A percentile compares a stretch with the other conserved stretches of the same genome.
Conservation (phyloP, 306 rosid genomes). For the Casuarina equisetifolia region DNA sequence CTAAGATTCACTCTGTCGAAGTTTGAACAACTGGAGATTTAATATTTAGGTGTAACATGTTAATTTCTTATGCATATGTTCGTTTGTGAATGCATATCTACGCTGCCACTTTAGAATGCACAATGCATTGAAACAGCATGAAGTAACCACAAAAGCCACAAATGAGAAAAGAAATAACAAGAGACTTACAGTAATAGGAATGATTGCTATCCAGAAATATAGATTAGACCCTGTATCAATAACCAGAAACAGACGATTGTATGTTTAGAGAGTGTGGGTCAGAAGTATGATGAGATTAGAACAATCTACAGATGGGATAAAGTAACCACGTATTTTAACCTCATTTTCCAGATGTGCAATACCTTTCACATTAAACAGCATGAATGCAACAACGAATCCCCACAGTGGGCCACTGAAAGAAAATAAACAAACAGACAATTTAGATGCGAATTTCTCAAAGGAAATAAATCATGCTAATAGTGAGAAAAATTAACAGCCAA, state of each 20-base stretch:
- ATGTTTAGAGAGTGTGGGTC: conserved; percentile 29
- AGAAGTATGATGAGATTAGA: conserved; percentile 13
- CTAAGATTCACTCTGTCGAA: background rate
- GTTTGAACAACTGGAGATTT: background rate
- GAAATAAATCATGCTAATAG: conserved; percentile 22
- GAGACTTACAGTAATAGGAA: conserved; percentile 75
- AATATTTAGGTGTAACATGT: background rate
- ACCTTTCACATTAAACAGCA: conserved; percentile 95
- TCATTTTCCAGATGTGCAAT: conserved; percentile 23
- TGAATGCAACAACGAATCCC: conserved; percentile 96
- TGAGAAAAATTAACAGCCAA: background rate
- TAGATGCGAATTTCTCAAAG: conserved; percentile 26
- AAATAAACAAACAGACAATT: conserved; percentile 32
- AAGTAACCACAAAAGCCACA: background rate
- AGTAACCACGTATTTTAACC: conserved; percentile 4
- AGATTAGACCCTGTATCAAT: conserved; percentile 81
- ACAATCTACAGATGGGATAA: background rate
- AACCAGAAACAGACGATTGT: conserved; percentile 13
- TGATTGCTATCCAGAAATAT: conserved; percentile 94
- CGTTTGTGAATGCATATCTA: background rate
- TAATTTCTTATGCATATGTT: background rate
- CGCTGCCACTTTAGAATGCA: conserved; percentile 2
- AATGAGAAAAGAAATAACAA: conserved; percentile 18
- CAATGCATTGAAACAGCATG: background rate
- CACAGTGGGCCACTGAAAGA: conserved; percentile 80